Base-by-base conservation (phyloP, 352 stramenopile species). In the Globisporangium ultimum region DNA sequence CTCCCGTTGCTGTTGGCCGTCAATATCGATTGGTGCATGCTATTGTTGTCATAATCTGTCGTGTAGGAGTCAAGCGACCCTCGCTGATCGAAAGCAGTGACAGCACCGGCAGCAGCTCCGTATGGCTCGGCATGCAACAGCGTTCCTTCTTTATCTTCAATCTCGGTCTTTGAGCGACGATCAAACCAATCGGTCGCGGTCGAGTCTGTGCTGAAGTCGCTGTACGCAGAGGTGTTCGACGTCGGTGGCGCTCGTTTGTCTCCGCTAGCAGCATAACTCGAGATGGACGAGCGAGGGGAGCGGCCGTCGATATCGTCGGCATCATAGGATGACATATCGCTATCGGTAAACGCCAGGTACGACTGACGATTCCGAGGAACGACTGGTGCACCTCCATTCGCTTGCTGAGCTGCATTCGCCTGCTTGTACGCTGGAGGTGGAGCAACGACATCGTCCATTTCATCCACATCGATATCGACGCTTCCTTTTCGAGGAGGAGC, bases 201-300 rank as follows among this genome's bases (percentile, higher is more conserved):
- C 46, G 61, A 78, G 21, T 72, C 71, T 24, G 61, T 61, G 34
- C 70, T 68, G 38, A 79, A 80, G 61, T 73, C 58, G 6, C 63
- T 74, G 20, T 60, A 54, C 21, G 76, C 69, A 32, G 75, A 85
- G 46, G 80, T 78, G 46, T 71, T 83, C 11, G 75, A 83, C 32
- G 48, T 40, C 73, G 71, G 57, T 48, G 66, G 57, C 51, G 66
- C 61, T 54, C 73, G 55, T 59, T 62, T 34, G 62, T 54, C 28
- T 58, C 54, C 34, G 41, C 51, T 14, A n/a, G 48, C 36, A 32
- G 32, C 48, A n/a, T 24, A 41, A 10, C 15, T 15, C 0, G 55
- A 36, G 22, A 28, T 22, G 5, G 55, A 54, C 17, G 45, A 61
- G n/a, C 28, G 53, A 48, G 60, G 53, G 6, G 60, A 61, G 14